Conservation (phyloP, 73 alveolate species). For the Tetrahymena malaccensis region DNA sequence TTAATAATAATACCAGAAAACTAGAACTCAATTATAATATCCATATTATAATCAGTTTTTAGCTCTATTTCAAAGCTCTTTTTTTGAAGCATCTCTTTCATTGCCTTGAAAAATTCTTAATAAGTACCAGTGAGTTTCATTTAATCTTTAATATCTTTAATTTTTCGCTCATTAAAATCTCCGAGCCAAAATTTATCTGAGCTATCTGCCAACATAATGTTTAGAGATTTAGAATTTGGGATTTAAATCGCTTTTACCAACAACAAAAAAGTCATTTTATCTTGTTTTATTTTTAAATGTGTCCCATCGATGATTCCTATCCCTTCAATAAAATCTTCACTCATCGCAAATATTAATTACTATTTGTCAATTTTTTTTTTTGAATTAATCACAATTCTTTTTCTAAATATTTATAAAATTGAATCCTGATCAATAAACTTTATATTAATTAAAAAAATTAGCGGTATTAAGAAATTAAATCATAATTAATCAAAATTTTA, state of each 20-base stretch:
- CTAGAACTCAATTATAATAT: neutral
- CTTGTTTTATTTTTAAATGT: neutral
- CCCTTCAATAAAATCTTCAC: neutral
- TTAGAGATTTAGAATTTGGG: neutral
- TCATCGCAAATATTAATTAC: neutral
- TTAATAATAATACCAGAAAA: neutral
- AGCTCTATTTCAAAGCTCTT: neutral
- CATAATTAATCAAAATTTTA: neutral
- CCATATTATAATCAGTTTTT: neutral
- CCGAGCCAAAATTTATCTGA: neutral
- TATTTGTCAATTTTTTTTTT: neutral
- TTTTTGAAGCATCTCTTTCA: neutral
- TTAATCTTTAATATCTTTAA: neutral
- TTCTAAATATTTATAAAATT: neutral
- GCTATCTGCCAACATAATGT: neutral
- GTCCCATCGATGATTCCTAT: neutral
- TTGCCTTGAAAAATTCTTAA: neutral
- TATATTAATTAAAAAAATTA: neutral
- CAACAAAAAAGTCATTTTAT: neutral
- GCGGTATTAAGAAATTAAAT: neutral
- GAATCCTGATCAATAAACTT: neutral
- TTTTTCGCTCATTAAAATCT: neutral
- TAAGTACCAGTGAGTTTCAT: neutral
- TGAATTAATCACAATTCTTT: neutral
- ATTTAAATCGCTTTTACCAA: neutral